phyloP scores from a whole-genome alignment of 164 flowering plant species.

The Vitis amurensis region DNA sequence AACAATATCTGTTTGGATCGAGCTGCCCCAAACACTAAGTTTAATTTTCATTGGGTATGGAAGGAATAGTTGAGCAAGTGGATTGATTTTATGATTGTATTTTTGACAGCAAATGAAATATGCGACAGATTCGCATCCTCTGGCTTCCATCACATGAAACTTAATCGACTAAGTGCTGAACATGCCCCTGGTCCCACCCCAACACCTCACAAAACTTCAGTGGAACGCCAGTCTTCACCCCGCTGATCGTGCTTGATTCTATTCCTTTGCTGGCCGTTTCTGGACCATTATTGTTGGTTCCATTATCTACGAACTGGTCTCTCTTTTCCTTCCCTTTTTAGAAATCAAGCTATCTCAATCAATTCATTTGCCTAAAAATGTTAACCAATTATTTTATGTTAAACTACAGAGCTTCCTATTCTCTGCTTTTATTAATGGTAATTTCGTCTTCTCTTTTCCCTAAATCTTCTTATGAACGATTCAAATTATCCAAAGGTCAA shows the following conservation, averaged over 20 bases:
- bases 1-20: too few relatives aligned
- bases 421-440: too few relatives aligned
- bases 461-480: too few relatives aligned
- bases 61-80: not conserved
- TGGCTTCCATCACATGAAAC: constrained; percentile 67
- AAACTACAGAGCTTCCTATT: too few relatives aligned
- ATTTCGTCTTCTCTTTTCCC: too few relatives aligned
- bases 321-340: too few relatives aligned
- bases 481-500: too few relatives aligned
- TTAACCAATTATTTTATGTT: too few relatives aligned
- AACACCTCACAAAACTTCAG: constrained; percentile 60
- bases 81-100: not conserved
- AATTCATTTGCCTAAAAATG: too few relatives aligned
- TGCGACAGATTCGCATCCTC: constrained; percentile 58
- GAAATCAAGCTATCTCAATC: too few relatives aligned
- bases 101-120: constrained; percentile 53
- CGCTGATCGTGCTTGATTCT: constrained; percentile 55
- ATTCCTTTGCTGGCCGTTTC: constrained; percentile 61
- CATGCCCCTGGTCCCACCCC: constrained; percentile 58
- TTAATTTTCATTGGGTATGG: too few relatives aligned
- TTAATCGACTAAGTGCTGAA: constrained; percentile 56
- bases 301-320: constrained; percentile 55
- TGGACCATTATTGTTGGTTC: constrained; percentile 58
- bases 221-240: constrained; percentile 63
- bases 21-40: too few relatives aligned